phyloP scores from a whole-genome alignment of 2,329 filamentous ascomycete species.

The Aureobasidium sp. region DNA sequence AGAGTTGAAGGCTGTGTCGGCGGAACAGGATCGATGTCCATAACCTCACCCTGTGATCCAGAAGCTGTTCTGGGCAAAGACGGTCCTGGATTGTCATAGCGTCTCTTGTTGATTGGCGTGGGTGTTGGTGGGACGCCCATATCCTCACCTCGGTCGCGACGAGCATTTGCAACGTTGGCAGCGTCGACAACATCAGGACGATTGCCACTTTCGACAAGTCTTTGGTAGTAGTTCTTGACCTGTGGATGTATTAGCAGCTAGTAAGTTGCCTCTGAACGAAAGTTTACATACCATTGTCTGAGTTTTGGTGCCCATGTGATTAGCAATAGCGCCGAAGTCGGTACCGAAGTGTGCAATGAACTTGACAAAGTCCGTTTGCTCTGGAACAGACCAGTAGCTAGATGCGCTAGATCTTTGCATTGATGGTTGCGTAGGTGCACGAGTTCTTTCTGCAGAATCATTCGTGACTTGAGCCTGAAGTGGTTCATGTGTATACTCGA shows the following conservation, averaged over 20 bases:
- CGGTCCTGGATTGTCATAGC: constrained; percentile 34
- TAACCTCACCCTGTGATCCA: constrained; percentile 34
- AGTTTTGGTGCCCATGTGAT: constrained; percentile 75
- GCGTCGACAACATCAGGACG: constrained; percentile 32
- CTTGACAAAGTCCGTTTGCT: constrained; percentile 67
- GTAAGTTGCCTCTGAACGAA: neutral
- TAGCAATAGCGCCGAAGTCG: constrained; percentile 67
- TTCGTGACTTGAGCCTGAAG: constrained; percentile 3
- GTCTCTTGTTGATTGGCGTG: constrained; percentile 38
- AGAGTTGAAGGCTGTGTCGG: constrained; percentile 3
- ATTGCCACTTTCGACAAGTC: constrained; percentile 35
- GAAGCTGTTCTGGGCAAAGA: constrained; percentile 31
- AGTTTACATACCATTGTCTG: constrained; percentile 64
- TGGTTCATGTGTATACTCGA: constrained; percentile 12
- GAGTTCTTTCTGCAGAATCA: constrained; percentile 9
- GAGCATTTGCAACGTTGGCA: constrained; percentile 34
- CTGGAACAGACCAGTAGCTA: constrained; percentile 82
- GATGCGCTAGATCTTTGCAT: constrained; percentile 36
- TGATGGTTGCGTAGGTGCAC: constrained; percentile 11
- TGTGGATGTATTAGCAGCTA: constrained; percentile 15
- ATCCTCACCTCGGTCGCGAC: constrained; percentile 36
- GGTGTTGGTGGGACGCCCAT: constrained; percentile 41
- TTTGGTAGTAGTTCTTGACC: constrained; percentile 42
- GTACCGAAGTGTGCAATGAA: constrained; percentile 68
- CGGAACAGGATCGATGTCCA: constrained; percentile 28